phyloP scores from a whole-genome alignment of 78 protist species.

The Emiliania huxleyi region DNA sequence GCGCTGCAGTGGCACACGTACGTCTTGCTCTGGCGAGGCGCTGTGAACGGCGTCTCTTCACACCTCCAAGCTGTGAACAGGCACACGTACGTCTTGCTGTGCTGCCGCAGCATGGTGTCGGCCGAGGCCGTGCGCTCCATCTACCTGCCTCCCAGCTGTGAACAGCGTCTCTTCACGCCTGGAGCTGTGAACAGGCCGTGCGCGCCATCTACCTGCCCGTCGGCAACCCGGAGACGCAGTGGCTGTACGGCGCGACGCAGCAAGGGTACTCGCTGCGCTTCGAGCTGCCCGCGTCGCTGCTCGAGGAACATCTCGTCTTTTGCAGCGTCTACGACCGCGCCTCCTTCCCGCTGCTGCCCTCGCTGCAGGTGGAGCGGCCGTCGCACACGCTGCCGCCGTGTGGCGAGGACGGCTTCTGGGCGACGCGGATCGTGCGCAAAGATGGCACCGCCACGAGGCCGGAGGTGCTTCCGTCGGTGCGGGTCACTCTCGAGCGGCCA shows the following conservation, averaged over 20 bases:
- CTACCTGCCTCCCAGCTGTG: neutral
- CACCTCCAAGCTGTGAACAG: no score
- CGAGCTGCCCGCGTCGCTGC: neutral
- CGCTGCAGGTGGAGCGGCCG: neutral
- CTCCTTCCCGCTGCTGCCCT: neutral
- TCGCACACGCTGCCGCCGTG: neutral
- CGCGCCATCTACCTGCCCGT: neutral
- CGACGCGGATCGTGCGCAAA: neutral
- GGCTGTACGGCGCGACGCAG: neutral
- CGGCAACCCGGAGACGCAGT: slow-evolving; percentile 1
- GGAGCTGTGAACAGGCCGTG: no score
- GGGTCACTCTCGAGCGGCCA: neutral
- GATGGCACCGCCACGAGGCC: neutral
- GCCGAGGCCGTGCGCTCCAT: no score
- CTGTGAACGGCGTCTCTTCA: no score
- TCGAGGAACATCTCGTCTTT: neutral
- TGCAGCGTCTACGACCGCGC: neutral
- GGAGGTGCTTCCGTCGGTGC: neutral
- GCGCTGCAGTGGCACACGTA: neutral
- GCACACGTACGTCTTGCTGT: no score
- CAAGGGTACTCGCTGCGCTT: neutral
- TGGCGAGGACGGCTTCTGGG: neutral
- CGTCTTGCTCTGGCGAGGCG: neutral
- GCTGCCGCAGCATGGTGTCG: no score
- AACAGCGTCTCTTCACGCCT: no score